Evolutionary conservation across 805 yeast species (phyloP).

Genomic region (Candida taoyuanica): DNA sequence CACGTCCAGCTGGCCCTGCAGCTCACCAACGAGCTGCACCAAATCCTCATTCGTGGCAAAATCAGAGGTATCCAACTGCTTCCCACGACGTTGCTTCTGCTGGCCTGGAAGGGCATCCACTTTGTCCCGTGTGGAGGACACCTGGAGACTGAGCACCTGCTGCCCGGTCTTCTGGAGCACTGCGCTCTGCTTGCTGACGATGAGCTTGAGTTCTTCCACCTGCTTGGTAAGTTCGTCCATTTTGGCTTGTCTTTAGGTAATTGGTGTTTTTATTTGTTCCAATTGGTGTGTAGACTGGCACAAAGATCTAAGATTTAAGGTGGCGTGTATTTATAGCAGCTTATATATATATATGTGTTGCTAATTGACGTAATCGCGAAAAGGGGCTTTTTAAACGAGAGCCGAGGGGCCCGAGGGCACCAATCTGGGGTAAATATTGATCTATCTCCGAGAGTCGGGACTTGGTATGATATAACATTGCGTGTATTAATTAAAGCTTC

Average conservation of each 20-base stretch:
- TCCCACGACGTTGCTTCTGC: constrained; percentile 12
- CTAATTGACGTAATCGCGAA: neutral
- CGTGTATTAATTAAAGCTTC: constrained; percentile 1
- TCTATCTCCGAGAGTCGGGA: too few relatives aligned
- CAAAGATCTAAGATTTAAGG: too few relatives aligned
- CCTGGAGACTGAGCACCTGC: constrained; percentile 66
- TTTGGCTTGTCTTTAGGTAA: too few relatives aligned
- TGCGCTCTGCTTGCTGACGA: constrained; percentile 61
- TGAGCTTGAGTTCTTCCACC: constrained; percentile 45
- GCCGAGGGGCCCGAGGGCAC: too few relatives aligned
- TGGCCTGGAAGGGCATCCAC: too few relatives aligned
- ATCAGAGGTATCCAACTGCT: constrained; percentile 42
- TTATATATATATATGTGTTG: too few relatives aligned
- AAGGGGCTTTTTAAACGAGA: too few relatives aligned
- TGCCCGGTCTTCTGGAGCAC: constrained; percentile 75
- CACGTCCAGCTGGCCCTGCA: constrained; percentile 80
- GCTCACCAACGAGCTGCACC: constrained; percentile 80
- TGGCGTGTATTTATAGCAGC: neutral
- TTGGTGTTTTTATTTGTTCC: too few relatives aligned
- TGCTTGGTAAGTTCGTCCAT: constrained; percentile 27
- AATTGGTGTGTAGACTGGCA: too few relatives aligned
- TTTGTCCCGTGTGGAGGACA: constrained; percentile 44
- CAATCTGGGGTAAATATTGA: neutral
- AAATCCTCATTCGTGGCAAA: constrained; percentile 79
- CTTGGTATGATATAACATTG: too few relatives aligned